These are phyloP conservation scores for Fusarium globosum DNA, from an alignment of 2,329 filamentous ascomycete genomes.

Conservation along the genomic window DNA sequence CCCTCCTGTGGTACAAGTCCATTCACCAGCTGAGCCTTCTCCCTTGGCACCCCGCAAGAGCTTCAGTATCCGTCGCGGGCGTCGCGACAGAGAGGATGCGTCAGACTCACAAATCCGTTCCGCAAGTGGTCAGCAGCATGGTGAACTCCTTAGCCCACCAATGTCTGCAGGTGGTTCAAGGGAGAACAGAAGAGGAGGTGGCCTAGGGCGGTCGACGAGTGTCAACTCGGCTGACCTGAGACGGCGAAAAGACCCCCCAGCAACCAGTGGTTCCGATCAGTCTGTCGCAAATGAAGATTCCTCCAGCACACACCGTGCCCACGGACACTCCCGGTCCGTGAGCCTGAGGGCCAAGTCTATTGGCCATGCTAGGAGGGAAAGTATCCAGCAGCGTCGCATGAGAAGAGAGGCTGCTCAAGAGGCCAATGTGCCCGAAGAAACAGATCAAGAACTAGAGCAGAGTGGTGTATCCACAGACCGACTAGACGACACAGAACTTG, in stretches of 20 bases:
- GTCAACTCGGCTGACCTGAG: conserved; percentile 89
- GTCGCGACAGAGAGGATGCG: conserved; percentile 64
- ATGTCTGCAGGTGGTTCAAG: conserved; percentile 66
- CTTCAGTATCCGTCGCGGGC: conserved; percentile 79
- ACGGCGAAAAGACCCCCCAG: conserved; percentile 76
- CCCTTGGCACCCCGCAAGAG: conserved; percentile 79
- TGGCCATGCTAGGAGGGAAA: conserved; percentile 88
- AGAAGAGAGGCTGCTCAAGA: conserved; percentile 78
- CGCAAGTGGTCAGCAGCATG: conserved; percentile 76
- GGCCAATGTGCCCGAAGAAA: conserved; percentile 89
- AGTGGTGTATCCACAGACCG: conserved; percentile 71
- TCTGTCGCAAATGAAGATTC: conserved; percentile 68
- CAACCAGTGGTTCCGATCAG: conserved; percentile 83
- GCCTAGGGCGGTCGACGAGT: conserved; percentile 86
- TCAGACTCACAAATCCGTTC: conserved; percentile 61
- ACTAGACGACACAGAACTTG: conserved; percentile 77
- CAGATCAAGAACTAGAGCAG: conserved; percentile 78
- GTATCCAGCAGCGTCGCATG: conserved; percentile 86
- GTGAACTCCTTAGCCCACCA: conserved; percentile 82
- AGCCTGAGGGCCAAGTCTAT: conserved; percentile 85
- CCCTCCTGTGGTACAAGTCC: conserved; percentile 80
- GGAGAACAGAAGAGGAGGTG: conserved; percentile 70
- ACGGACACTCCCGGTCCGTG: conserved; percentile 66
- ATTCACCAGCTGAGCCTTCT: conserved; percentile 74
- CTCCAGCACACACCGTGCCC: conserved; percentile 62